Conservation (phyloP, 2,329 filamentous ascomycete species). For the Pseudogymnoascus sp. region DNA sequence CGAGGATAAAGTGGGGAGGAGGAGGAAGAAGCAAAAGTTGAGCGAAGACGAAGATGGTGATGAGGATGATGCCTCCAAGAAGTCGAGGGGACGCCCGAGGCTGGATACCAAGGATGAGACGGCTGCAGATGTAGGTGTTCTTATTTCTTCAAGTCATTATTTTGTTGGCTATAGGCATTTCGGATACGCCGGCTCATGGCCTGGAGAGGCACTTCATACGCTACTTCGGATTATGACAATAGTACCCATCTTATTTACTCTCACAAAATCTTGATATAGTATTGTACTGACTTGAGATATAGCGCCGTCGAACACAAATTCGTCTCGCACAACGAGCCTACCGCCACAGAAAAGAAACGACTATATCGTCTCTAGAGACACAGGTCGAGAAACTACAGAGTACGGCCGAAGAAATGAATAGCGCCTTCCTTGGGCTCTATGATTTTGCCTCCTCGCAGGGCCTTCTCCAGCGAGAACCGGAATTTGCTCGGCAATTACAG, state of each 20-base stretch:
- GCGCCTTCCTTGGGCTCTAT: constrained; percentile 59
- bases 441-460: constrained; percentile 51
- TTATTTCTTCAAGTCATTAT: constrained; percentile 14
- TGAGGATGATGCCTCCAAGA: constrained; percentile 44
- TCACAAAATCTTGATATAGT: not conserved
- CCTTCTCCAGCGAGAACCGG: constrained; percentile 47
- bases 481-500: constrained; percentile 49
- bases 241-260: not conserved
- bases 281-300: constrained; percentile 14
- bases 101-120: constrained; percentile 72
- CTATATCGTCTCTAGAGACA: constrained; percentile 64
- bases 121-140: constrained; percentile 61
- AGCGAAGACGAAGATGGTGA: constrained; percentile 28
- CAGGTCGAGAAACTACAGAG: constrained; percentile 61
- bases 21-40: constrained; percentile 29
- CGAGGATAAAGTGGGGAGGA: constrained; percentile 17
- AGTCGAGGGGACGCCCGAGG: constrained; percentile 63
- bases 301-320: constrained; percentile 81
- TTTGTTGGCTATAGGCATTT: constrained; percentile 9
- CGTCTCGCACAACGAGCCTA: constrained; percentile 80
- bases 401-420: constrained; percentile 66
- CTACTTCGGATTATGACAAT: not conserved
- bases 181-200: constrained; percentile 10
- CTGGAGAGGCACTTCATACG: not conserved
- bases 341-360: constrained; percentile 73